A percentile compares a stretch with the other conserved stretches of the same genome.
phyloP scores from a whole-genome alignment of 805 yeast species.

The Saccharomycopsis sp. region DNA sequence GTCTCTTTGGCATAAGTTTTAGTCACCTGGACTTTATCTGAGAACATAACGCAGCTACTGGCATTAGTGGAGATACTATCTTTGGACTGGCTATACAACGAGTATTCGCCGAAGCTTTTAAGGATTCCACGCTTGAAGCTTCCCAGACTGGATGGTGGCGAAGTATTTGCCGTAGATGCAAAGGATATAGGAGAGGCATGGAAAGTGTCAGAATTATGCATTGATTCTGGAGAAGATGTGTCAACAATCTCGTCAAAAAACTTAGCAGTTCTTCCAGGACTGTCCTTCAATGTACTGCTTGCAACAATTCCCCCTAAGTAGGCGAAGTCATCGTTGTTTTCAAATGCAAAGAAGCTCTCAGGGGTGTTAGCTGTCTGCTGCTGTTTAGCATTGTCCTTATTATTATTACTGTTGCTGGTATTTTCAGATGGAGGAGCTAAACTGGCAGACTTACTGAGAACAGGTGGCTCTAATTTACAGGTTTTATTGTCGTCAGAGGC shows the following conservation, averaged over 20 bases:
- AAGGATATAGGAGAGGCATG: neutral
- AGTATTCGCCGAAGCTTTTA: neutral
- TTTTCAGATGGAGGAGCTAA: neutral
- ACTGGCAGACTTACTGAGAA: neutral
- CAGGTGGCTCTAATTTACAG: neutral
- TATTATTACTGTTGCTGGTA: too few relatives aligned
- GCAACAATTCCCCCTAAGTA: neutral
- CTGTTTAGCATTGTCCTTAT: too few relatives aligned
- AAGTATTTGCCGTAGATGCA: neutral
- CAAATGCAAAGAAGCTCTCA: neutral
- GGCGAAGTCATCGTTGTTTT: neutral
- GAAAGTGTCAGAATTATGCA: neutral
- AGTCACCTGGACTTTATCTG: slow-evolving; percentile 41
- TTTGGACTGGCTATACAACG: neutral
- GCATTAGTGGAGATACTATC: neutral
- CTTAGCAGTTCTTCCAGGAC: neutral
- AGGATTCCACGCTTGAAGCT: neutral
- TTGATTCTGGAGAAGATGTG: neutral
- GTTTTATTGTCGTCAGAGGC: neutral
- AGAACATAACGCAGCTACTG: slow-evolving; percentile 33
- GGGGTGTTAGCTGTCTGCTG: neutral
- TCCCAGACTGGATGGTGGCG: neutral
- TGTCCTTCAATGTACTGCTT: neutral
- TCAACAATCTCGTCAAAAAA: neutral
- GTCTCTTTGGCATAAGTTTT: slow-evolving; percentile 46